phyloP scores from a whole-genome alignment of 345 rosid genomes.

The Gossypium stocksii region DNA sequence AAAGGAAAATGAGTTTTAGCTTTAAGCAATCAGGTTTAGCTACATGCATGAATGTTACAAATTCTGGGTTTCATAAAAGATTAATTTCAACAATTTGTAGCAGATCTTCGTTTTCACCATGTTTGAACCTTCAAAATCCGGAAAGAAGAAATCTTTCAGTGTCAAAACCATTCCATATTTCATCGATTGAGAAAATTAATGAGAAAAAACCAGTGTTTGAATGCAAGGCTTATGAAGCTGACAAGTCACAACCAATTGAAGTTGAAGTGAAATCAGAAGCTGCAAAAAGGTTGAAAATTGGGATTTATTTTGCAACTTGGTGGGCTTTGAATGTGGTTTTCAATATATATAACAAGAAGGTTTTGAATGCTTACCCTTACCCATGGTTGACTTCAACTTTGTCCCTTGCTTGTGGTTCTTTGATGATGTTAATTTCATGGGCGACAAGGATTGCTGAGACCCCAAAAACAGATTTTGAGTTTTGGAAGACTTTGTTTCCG shows the following conservation, averaged over 20 bases:
- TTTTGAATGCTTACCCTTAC: constrained; percentile 87
- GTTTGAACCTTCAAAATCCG: constrained; percentile 23
- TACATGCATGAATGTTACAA: constrained; percentile 39
- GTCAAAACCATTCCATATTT: constrained; percentile 61
- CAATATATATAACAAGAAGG: constrained; percentile 97
- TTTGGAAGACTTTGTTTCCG: constrained; percentile 94
- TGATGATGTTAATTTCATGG: constrained; percentile 96
- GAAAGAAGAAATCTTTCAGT: constrained; percentile 35
- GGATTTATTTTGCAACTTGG: constrained; percentile 92
- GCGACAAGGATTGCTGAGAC: constrained; percentile 77
- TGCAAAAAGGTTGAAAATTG: constrained; percentile 65
- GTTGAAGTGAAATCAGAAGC: constrained; percentile 44
- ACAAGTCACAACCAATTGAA: constrained; percentile 57
- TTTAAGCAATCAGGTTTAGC: constrained; percentile 34
- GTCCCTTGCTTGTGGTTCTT: constrained; percentile 91
- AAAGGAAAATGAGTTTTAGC: constrained; percentile 38
- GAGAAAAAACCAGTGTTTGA: constrained; percentile 32
- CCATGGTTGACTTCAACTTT: constrained; percentile 98
- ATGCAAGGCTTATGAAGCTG: constrained; percentile 87
- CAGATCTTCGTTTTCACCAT: constrained; percentile 41
- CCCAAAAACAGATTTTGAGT: constrained; percentile 86
- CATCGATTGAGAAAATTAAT: constrained; percentile 34
- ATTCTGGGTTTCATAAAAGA: constrained; percentile 30
- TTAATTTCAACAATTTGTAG: constrained; percentile 10
- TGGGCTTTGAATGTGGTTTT: constrained; percentile 98